Evolutionary conservation across 2,329 filamentous ascomycete genomes (phyloP), one percentile per base, ranked within the genome.

Genomic region (Kalaharituber pfeilii): DNA sequence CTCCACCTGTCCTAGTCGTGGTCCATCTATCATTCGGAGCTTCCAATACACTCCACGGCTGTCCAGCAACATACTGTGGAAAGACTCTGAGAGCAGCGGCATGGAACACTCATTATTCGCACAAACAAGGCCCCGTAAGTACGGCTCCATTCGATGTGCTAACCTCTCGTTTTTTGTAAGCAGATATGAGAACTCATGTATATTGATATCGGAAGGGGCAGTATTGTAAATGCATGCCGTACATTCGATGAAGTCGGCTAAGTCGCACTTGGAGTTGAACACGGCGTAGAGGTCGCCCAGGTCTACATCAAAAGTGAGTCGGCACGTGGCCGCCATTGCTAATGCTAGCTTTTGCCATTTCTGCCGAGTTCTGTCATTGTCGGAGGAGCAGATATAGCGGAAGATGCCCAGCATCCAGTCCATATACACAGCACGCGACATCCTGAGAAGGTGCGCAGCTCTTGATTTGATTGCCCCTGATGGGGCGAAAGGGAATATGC

Each of bases 221-320:
- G 6, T 18, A 6, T 36, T 36, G 18, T 2, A 6, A 36, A 7
- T 2, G 2, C 30, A 36, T 3, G 71, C 69, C 7, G 62, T 65
- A 49, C 67, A 69, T 55, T 70, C 65, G 0, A 71, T 59, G 18
- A 70, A 65, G 7, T 66, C 59, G 0, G 67, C 65, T 1, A 69
- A 57, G 49, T 67, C 62, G 1, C 60, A 30, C 1, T 58, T 11
- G 0, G 54, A 56, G 0, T 51, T 28, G 0, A 75, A 58, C 1
- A 70, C 53, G 0, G 5, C 15, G 0, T 57, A 24, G 1, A 72
- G 54, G 24, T 66, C 57, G 0, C 56, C 7, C 0, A 27, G 15
- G n/a, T 56, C 57, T 15, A 63, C 57, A 29, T 69, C 67, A 44
- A 60, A 63, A 5, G 60, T 63, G 54, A 56, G 57, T 9, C 59